Base-by-base conservation (phyloP, 352 stramenopile genomes). In the Phytophthora melonis region DNA sequence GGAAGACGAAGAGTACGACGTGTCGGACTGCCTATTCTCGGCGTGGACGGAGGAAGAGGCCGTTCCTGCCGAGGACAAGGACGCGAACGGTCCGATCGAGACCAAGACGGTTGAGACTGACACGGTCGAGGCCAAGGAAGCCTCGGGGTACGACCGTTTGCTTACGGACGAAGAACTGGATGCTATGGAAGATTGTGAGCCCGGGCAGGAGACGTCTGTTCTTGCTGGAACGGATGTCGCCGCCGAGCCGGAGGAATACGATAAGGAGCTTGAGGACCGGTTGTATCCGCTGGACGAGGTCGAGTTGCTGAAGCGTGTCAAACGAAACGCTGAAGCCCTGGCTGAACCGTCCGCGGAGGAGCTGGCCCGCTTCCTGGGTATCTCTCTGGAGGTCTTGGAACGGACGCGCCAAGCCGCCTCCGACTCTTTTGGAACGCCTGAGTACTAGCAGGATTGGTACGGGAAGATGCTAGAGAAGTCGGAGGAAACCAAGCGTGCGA, bases 241-340 rank as follows among this genome's bases (percentile, higher is more conserved):
- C 4, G 45, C 10, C 0, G 45, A 66, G 23, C 7, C 32, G 2
- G 45, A 66, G 21, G 58, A 58, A 19, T 66, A 58, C 13, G 43
- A 58, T 6, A 65, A 54, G n/a, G n/a, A n/a, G n/a, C n/a, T n/a
- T n/a, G n/a, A n/a, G n/a, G 9, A 67, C 4, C 18, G 60, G 5
- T 18, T 52, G 2, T 59, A 56, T 27, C 49, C 60, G 47, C 34
- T 67, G 19, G 49, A 59, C 14, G 60, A 67, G 47, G 11, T 43
- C 7, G 32, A 64, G 39, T 18, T 59, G 3, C 21, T 16, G 3
- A 5, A 19, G 11, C 47, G 60, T 5, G 14, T 67, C 7, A 52
- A 60, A 13, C 11, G 27, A n/a, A 67, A 41, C 21, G 60, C 50
- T 8, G 27, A 53, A 8, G 7, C 27, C 2, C 32, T 7, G 19